Conservation (phyloP, 192 early-diverging fungal genomes). For the Piromyces finnis region DNA sequence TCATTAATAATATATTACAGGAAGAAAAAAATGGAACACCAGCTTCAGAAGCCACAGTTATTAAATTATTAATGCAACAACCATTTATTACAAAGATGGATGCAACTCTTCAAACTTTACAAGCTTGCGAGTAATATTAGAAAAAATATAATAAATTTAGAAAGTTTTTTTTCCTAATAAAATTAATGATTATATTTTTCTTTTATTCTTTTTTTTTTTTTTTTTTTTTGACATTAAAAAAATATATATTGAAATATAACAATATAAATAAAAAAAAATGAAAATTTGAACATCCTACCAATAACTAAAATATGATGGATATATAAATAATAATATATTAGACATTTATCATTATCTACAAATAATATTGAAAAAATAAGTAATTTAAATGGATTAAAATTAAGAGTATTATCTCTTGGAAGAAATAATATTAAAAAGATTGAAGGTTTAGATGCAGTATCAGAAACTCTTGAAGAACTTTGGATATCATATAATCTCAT, state of each 20-base stretch:
- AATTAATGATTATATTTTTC: too few relatives aligned
- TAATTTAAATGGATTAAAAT: constrained; percentile 1
- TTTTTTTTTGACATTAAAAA: too few relatives aligned
- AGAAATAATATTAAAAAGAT: constrained; percentile 35
- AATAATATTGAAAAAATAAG: constrained; percentile 25
- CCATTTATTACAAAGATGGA: constrained; percentile 37
- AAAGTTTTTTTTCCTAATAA: too few relatives aligned
- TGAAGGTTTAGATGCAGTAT: constrained; percentile 31
- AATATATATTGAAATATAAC: too few relatives aligned
- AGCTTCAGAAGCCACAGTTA: constrained; percentile 16
- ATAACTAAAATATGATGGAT: not conserved
- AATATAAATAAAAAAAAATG: too few relatives aligned
- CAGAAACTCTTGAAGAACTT: constrained; percentile 33
- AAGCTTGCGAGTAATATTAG: not conserved
- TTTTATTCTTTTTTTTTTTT: too few relatives aligned
- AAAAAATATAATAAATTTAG: too few relatives aligned
- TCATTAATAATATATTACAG: too few relatives aligned
- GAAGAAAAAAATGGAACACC: constrained; percentile 18
- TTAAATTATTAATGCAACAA: constrained; percentile 22
- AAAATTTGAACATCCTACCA: too few relatives aligned
- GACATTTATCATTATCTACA: constrained; percentile 27
- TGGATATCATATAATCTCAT: constrained; percentile 36
- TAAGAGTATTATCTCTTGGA: constrained; percentile 27
- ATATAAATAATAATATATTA: too few relatives aligned
- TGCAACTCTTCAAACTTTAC: constrained; percentile 13